Conservation (phyloP, 2,329 filamentous ascomycete genomes). For the Macrophomina phaseolina region DNA sequence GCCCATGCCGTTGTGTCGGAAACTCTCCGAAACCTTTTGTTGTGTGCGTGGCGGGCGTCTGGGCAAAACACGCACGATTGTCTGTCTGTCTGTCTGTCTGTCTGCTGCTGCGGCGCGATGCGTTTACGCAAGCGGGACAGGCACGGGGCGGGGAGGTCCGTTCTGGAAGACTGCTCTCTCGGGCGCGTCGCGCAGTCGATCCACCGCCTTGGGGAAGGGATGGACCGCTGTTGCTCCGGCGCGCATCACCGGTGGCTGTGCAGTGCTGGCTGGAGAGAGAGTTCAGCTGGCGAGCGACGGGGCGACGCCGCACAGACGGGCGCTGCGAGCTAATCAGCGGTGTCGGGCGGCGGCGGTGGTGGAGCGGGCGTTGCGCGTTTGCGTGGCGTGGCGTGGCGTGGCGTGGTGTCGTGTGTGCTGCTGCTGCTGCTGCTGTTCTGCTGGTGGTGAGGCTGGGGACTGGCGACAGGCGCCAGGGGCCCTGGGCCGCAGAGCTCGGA, state of each 20-base stretch:
- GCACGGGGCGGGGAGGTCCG: constrained; percentile 14
- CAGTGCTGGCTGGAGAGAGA: background rate
- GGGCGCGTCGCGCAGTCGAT: constrained; percentile 11
- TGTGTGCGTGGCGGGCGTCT: too few species aligned
- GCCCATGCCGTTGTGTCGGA: background rate
- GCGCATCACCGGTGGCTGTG: constrained; percentile 22
- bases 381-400: constrained; percentile 16
- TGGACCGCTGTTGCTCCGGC: constrained; percentile 2
- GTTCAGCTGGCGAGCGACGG: background rate
- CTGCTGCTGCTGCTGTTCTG: background rate
- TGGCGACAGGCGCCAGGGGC: constrained; percentile 2
- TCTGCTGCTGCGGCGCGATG: background rate
- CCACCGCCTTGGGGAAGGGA: constrained; percentile 13
- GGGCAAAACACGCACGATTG: too few species aligned
- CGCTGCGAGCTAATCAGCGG: background rate
- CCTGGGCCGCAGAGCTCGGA: background rate
- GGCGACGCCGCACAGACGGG: background rate
- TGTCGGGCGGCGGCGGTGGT: background rate
- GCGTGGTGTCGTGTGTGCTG: constrained; percentile 21
- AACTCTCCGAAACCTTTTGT: background rate
- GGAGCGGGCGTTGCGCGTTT: background rate
- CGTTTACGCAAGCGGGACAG: constrained; percentile 4
- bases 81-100: background rate
- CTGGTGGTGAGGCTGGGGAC: constrained; percentile 15
- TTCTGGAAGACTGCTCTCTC: constrained; percentile 10